phyloP scores from a whole-genome alignment of 148 eudicot genomes.

The Fagopyrum esculentum region DNA sequence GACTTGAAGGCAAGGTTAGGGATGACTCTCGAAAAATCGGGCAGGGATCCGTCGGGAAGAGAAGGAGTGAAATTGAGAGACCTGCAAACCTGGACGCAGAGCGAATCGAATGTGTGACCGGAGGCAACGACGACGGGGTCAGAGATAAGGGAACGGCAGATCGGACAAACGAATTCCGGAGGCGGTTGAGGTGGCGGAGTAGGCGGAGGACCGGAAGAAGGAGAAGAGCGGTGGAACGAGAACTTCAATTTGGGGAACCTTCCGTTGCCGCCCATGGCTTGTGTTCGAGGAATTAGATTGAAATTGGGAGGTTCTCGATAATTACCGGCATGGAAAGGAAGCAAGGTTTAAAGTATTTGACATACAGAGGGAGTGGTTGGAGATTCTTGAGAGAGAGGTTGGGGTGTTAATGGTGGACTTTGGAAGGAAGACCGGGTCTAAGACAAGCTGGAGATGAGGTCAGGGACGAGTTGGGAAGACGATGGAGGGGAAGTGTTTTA shows the following conservation, averaged over 20 bases:
- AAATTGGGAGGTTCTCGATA: neutral
- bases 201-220: neutral
- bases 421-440: neutral
- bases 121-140: slow-evolving; percentile 71
- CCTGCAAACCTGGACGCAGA: slow-evolving; percentile 44
- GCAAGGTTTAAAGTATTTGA: neutral
- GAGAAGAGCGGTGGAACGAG: slow-evolving; percentile 12
- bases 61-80: slow-evolving; percentile 36
- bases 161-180: slow-evolving; percentile 61
- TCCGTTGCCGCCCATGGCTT: slow-evolving; percentile 10
- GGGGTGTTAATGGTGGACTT: slow-evolving; percentile 5
- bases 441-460: slow-evolving; percentile 7
- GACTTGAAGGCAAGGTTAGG: slow-evolving; percentile 64
- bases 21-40: slow-evolving; percentile 42
- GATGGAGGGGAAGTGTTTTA: neutral
- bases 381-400: neutral
- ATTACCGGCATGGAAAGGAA: neutral
- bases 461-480: neutral
- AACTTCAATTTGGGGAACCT: slow-evolving; percentile 9
- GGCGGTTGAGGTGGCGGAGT: slow-evolving; percentile 28
- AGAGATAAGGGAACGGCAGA: slow-evolving; percentile 45
- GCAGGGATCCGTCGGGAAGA: slow-evolving; percentile 42
- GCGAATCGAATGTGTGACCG: slow-evolving; percentile 76
- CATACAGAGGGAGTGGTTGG: neutral
- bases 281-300: neutral